A percentile compares a stretch with the other conserved stretches of the same genome.
Evolutionary conservation across 2,329 filamentous ascomycete species (phyloP).

Genomic region (Penicillium sp.): DNA sequence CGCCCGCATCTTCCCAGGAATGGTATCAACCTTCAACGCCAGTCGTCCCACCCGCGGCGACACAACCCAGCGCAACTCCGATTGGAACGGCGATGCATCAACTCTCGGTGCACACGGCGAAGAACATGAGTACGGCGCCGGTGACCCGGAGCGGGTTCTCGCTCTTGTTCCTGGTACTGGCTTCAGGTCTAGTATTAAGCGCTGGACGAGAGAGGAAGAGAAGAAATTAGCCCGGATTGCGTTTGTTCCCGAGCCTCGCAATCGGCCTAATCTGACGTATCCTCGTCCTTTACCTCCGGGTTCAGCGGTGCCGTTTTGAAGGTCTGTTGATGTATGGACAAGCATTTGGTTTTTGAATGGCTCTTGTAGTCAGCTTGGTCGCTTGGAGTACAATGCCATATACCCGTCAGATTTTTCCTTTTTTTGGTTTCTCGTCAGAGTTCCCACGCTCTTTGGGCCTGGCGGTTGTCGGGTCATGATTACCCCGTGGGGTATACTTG

Average conservation of each 20-base stretch:
- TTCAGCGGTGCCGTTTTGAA: not conserved
- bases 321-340: not conserved
- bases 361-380: not conserved
- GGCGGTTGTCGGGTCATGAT: not conserved
- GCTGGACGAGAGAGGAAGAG: conserved; percentile 18
- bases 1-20: conserved; percentile 27
- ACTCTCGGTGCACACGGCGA: conserved; percentile 29
- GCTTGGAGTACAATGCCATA: not conserved
- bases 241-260: conserved; percentile 4
- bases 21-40: conserved; percentile 28
- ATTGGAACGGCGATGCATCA: conserved; percentile 29
- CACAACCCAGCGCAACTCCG: conserved; percentile 20
- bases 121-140: conserved; percentile 27
- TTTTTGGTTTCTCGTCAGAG: not conserved
- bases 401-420: not conserved
- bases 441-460: not conserved
- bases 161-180: conserved; percentile 17
- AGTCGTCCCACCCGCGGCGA: conserved; percentile 16
- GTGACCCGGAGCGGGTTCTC: conserved; percentile 24
- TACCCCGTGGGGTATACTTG: not conserved
- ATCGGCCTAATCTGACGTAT: not conserved
- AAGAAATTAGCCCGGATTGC: not conserved
- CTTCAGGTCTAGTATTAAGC: conserved; percentile 10
- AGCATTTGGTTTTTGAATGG: not conserved
- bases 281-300: not conserved